Conservation (phyloP, 129 eudicot species). For the Calendula officinalis region DNA sequence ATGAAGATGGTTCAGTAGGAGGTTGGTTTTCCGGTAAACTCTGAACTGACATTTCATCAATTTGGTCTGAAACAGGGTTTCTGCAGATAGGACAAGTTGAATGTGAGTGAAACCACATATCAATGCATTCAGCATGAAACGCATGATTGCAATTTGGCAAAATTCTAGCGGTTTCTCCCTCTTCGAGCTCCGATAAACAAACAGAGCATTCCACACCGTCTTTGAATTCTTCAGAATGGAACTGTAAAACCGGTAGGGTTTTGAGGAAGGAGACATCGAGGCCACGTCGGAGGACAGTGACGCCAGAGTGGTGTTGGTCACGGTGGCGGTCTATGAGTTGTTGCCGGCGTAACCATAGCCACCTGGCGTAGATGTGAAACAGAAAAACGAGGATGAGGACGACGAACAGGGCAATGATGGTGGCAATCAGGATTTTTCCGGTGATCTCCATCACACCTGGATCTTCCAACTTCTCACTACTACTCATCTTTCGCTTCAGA, state of each 20-base stretch:
- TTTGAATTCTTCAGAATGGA: conserved; percentile 42
- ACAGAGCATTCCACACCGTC: conserved; percentile 52
- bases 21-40: conserved; percentile 22
- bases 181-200: conserved; percentile 24
- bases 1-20: too few species aligned
- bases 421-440: conserved; percentile 58
- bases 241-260: conserved; percentile 45
- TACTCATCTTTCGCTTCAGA: conserved; percentile 25
- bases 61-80: conserved; percentile 36
- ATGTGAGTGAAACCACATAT: conserved; percentile 44
- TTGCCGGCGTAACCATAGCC: conserved; percentile 45
- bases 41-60: conserved; percentile 29
- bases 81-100: conserved; percentile 46
- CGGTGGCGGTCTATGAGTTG: conserved; percentile 18
- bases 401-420: conserved; percentile 49
- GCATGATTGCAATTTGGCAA: conserved; percentile 40
- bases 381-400: conserved; percentile 45
- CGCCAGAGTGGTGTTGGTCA: conserved; percentile 37
- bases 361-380: conserved; percentile 69
- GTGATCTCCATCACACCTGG: conserved; percentile 47
- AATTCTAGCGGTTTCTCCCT: conserved; percentile 28
- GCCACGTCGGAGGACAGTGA: conserved; percentile 50
- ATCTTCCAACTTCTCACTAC: conserved; percentile 23
- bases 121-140: conserved; percentile 44
- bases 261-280: conserved; percentile 61